A percentile compares a stretch with the other conserved stretches of the same genome.
Conservation (phyloP, 345 rosid genomes). For the Brassica incana region DNA sequence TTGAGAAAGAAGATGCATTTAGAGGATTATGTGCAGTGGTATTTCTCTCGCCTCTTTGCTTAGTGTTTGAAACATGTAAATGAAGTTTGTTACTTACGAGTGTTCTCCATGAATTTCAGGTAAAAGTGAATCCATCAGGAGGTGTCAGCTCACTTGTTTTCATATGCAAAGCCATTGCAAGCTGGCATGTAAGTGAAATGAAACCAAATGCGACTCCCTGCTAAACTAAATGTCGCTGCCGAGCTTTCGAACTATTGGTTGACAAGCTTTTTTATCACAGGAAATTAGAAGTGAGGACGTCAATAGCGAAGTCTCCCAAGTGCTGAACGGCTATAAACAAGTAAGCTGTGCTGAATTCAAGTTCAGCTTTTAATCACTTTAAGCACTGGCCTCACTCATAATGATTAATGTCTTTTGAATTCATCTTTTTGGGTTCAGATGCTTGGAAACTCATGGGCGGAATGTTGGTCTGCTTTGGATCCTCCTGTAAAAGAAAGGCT, state of each 20-base stretch:
- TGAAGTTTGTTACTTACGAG: constrained; percentile 7
- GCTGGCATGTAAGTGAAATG: constrained; percentile 82
- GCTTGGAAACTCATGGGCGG: constrained; percentile 87
- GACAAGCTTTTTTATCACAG: constrained; percentile 36
- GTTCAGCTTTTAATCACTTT: not conserved
- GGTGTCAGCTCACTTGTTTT: constrained; percentile 82
- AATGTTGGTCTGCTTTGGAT: constrained; percentile 79
- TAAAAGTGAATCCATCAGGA: constrained; percentile 86
- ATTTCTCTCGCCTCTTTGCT: not conserved
- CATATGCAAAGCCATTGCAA: constrained; percentile 89
- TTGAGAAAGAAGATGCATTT: constrained; percentile 98
- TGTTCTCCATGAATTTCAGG: constrained; percentile 46
- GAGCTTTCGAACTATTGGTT: not conserved
- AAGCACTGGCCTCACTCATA: not conserved
- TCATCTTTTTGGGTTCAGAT: constrained; percentile 51
- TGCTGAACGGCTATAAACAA: constrained; percentile 88
- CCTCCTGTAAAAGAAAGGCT: constrained; percentile 84
- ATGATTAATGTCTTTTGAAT: not conserved
- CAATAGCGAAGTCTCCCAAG: constrained; percentile 82
- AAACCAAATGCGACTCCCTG: not conserved
- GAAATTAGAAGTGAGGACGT: constrained; percentile 85
- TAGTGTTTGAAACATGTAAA: constrained; percentile 20
- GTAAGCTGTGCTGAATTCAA: constrained; percentile 37
- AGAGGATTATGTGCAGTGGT: constrained; percentile 97
- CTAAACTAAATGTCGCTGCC: not conserved